These are phyloP conservation scores for Aurantiochytrium sp. DNA, from an alignment of 108 stramenopile genomes.

Conservation along the genomic window DNA sequence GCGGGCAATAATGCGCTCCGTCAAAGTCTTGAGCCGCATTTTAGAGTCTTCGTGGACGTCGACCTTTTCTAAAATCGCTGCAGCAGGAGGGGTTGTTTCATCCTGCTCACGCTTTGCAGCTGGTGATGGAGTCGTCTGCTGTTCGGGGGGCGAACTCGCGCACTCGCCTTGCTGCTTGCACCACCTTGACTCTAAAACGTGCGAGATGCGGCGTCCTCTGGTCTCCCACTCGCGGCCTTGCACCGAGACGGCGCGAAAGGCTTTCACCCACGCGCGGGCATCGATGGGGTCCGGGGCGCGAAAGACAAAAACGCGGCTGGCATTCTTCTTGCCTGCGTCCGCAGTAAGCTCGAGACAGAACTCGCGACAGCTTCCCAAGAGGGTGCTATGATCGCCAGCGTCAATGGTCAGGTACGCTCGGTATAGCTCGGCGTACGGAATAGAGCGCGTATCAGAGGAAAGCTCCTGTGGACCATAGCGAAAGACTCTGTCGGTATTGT, in stretches of 20 bases:
- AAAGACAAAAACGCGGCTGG: neutral
- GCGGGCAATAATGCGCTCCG: conserved; percentile 1
- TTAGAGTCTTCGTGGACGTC: conserved; percentile 21
- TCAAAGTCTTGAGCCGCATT: neutral
- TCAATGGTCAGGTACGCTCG: neutral
- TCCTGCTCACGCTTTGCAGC: too few species aligned
- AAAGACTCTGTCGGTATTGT: neutral
- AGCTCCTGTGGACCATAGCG: neutral
- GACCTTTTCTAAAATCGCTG: too few species aligned
- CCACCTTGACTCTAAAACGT: neutral
- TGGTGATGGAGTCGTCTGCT: too few species aligned
- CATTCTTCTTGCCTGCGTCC: neutral
- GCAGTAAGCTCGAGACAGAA: neutral
- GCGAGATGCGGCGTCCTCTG: neutral
- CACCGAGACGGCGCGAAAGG: neutral
- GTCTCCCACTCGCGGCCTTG: neutral
- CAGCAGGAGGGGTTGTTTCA: neutral
- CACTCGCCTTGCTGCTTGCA: neutral
- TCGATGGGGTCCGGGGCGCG: neutral
- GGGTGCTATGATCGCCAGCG: neutral
- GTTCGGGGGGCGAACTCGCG: too few species aligned
- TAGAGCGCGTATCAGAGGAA: neutral
- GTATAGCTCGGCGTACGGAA: neutral
- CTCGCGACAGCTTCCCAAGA: neutral
- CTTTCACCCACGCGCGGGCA: neutral